Conservation (phyloP, 2,329 filamentous ascomycete genomes). For the Cercospora citrullina region DNA sequence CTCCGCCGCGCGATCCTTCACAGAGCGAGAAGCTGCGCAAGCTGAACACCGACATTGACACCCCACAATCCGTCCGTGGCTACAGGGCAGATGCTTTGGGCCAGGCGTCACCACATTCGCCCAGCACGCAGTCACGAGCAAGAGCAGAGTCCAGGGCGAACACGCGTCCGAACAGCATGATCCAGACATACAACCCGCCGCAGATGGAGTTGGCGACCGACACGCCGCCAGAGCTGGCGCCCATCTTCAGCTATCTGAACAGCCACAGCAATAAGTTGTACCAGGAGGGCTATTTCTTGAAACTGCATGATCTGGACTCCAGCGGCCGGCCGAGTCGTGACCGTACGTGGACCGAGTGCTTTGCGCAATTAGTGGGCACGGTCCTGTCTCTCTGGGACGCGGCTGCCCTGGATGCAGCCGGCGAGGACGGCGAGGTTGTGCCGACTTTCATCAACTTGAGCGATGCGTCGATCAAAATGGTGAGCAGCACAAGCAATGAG, state of each 20-base stretch:
- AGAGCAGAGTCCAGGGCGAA: conserved; percentile 52
- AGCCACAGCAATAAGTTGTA: conserved; percentile 96
- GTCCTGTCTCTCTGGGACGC: conserved; percentile 96
- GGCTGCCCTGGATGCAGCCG: conserved; percentile 82
- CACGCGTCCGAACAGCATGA: conserved; percentile 79
- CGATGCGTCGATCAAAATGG: conserved; percentile 98
- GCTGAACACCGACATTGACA: conserved; percentile 32
- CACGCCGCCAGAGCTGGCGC: conserved; percentile 87
- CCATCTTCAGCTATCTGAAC: conserved; percentile 91
- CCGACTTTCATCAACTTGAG: conserved; percentile 96
- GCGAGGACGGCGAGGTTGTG: conserved; percentile 78
- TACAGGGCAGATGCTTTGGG: conserved; percentile 38
- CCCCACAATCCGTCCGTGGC: conserved; percentile 33
- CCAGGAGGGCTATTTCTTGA: conserved; percentile 96
- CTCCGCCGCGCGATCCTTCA: conserved; percentile 21
- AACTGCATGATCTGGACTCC: conserved; percentile 90
- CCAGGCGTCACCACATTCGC: conserved; percentile 41
- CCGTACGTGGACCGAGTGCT: conserved; percentile 92
- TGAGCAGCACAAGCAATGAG: conserved; percentile 42
- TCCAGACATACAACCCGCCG: conserved; percentile 80
- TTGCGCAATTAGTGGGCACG: conserved; percentile 92
- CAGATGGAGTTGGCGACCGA: conserved; percentile 82
- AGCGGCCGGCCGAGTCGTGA: conserved; percentile 84
- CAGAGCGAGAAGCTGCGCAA: conserved; percentile 23
- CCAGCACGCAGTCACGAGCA: conserved; percentile 42